Evolutionary conservation across 805 yeast genomes (phyloP), one percentile per base, ranked within the genome.

Genomic region (Komagataella kurtzmanii): DNA sequence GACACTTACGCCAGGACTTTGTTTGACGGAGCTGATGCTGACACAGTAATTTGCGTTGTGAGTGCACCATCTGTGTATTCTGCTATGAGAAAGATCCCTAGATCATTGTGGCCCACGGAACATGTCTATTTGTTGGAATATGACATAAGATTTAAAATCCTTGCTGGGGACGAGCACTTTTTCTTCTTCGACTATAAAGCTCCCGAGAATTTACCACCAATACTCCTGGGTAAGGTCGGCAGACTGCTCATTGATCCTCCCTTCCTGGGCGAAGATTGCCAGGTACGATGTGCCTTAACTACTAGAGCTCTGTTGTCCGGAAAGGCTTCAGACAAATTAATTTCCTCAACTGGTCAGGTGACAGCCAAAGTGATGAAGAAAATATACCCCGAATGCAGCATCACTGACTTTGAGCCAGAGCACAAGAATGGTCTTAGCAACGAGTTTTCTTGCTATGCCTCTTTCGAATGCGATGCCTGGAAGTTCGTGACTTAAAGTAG

Each of bases 11-110:
- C 88, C 0, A 77, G 76, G 54, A 93, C 87, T 6, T 69, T 88
- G 46, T 65, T 88, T 12, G 86, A 82, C 43, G 93, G 88, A 6
- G 93, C 95, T 1, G 85, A 82, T 57, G 75, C 74, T 51, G 73
- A 76, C 44, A 85, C 95, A 0, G 81, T 80, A 1, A 74, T 89
- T 47, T 86, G 85, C 49, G 75, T 89, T 51, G 87, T 85, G 1
- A 81, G 90, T 68, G 96, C 97, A 1, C 97, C 97, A 17, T 85
- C 96, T 0, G 96, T 88, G 3, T 89, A 83, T 67, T 95, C 95
- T 1, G 93, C 91, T 0, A 77, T 88, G 47, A 75, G 74, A 55
- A 76, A 77, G 53, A 71, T 77, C 50, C 77, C 79, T 3, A 64
- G 65, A 7, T 65, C 64, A 6, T 69, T 71, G 3, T 56, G 85